Evolutionary conservation across 352 stramenopile genomes (phyloP), one percentile per base, ranked within the genome.

Genomic region (Peronospora farinosa): DNA sequence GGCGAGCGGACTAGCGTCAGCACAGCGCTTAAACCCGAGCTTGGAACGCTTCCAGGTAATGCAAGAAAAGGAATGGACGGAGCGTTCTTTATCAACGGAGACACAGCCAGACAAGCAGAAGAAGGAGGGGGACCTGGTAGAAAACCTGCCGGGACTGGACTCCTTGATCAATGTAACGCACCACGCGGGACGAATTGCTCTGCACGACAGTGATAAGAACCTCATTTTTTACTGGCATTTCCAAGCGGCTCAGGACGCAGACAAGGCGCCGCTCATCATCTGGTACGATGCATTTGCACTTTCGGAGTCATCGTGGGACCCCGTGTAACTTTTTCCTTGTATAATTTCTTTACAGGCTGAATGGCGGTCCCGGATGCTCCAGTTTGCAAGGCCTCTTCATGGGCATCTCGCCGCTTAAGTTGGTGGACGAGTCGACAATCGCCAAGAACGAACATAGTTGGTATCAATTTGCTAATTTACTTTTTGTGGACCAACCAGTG

Each of bases 201-300:
- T 92, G 21, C 57, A 76, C 50, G 55, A 69, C 12, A 60, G 31
- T 11, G 70, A 68, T 23, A 69, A 67, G 16, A 86, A 85, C 54
- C 54, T 63, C 2, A 65, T 92, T 23, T 92, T 92, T 52, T 92
- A 90, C 46, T 92, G 82, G 82, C 78, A 87, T 46, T 86, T 92
- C 35, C 58, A 68, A 16, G 75, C 78, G 1, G 56, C 67, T 11
- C 55, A 65, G 12, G 47, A 74, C 12, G 30, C 78, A 5, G 66
- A 79, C 48, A 77, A 55, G 7, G 67, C 69, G 21, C 78, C 78
- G 27, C 65, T 92, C 13, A 59, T 88, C 1, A 73, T 92, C 12
- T 92, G 82, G 77, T 88, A 59, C 9, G 40, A 23, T 15, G 16
- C 5, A 23, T 35, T 16, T 9, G 8, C 28, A 16, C 19, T 12